Percentiles rank a stretch among this genome's conserved stretches.
Evolutionary conservation across 257 asterid species (phyloP).

Genomic region (Solanum microdontum): DNA sequence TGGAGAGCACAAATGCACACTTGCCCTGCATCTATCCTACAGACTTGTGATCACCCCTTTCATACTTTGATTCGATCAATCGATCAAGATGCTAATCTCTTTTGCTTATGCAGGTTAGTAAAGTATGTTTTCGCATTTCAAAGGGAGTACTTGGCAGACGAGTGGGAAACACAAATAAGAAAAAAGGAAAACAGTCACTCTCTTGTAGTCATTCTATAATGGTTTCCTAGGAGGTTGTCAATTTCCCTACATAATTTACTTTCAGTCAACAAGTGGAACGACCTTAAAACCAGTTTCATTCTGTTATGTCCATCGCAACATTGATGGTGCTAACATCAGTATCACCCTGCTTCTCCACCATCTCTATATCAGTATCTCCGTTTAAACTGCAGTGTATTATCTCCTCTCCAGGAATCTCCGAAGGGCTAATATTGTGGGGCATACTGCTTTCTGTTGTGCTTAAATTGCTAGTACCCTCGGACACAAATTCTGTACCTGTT

Average conservation of each 20-base stretch:
- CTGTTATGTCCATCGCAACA: neutral
- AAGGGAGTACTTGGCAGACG: neutral
- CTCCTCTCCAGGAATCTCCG: neutral
- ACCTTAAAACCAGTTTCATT: neutral
- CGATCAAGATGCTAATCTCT: neutral
- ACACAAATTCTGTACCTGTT: neutral
- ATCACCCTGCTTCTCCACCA: neutral
- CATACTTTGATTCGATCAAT: neutral
- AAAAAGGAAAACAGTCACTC: neutral
- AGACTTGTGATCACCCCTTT: neutral
- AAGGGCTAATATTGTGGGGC: neutral
- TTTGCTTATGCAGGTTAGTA: neutral
- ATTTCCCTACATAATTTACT: neutral
- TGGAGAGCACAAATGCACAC: neutral
- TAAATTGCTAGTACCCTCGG: neutral
- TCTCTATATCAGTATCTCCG: neutral
- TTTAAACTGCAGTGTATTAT: neutral
- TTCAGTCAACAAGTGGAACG: neutral
- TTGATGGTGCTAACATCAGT: neutral
- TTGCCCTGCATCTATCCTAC: neutral
- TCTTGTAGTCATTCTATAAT: neutral
- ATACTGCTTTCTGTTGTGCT: neutral
- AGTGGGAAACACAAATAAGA: neutral
- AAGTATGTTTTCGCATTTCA: neutral
- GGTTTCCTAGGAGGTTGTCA: neutral